These are phyloP conservation scores for Alternaria metachromatica DNA, from an alignment of 2,329 filamentous ascomycete species.

Conservation along the genomic window DNA sequence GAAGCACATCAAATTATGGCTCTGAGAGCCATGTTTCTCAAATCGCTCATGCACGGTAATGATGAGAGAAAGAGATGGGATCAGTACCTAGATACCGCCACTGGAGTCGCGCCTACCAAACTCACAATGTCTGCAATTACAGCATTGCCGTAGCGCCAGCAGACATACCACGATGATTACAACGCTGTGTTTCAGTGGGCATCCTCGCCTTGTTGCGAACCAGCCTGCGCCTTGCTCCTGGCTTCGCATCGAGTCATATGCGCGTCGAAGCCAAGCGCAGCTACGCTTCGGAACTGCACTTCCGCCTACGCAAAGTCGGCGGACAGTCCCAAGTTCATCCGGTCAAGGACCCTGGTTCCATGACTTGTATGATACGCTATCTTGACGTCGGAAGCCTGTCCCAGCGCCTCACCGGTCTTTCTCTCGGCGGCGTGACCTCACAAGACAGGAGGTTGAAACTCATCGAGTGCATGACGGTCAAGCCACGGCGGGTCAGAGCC, in stretches of 20 bases:
- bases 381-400: constrained; percentile 11
- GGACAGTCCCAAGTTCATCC: constrained; percentile 5
- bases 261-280: constrained; percentile 3
- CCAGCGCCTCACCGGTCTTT: constrained; percentile 11
- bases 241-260: constrained; percentile 6
- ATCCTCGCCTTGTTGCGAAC: not conserved
- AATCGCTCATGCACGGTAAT: not conserved
- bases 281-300: constrained; percentile 5
- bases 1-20: not conserved
- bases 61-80: not conserved
- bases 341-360: not conserved
- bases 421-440: constrained; percentile 12
- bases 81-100: not conserved
- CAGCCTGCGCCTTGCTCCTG: not conserved
- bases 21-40: not conserved
- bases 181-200: not conserved
- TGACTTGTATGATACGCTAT: not conserved
- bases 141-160: not conserved
- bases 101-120: not conserved
- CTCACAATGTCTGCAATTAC: not conserved
- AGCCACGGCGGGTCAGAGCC: constrained; percentile 20
- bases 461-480: constrained; percentile 15
- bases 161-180: not conserved
- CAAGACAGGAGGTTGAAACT: constrained; percentile 21
- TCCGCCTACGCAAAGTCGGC: constrained; percentile 6